These are phyloP conservation scores for Meira miltonrushii DNA, from an alignment of 1,284 basidiomycete species.

Conservation along the genomic window DNA sequence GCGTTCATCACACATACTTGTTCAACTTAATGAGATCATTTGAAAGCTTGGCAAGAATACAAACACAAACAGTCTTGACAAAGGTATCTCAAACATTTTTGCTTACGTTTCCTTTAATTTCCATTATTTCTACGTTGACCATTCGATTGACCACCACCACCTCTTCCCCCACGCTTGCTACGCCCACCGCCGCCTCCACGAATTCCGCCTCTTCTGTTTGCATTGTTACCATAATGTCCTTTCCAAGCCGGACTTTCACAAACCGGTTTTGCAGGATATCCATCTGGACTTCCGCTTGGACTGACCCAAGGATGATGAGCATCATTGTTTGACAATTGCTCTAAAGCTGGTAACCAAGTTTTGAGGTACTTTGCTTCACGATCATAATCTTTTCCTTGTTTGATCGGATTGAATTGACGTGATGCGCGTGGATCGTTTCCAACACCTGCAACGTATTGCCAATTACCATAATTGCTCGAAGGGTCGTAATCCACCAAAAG, in stretches of 20 bases:
- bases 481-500: constrained; percentile 39
- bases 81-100: too few species aligned
- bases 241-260: constrained; percentile 38
- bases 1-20: too few species aligned
- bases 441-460: constrained; percentile 46
- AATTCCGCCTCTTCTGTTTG: constrained; percentile 13
- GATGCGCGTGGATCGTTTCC: constrained; percentile 41
- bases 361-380: constrained; percentile 25
- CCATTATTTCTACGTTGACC: constrained; percentile 55
- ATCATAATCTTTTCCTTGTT: constrained; percentile 44
- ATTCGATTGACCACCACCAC: constrained; percentile 49
- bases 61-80: too few species aligned
- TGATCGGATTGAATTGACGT: constrained; percentile 46
- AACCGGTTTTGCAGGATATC: constrained; percentile 31
- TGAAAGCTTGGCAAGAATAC: too few species aligned
- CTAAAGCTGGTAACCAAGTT: constrained; percentile 30
- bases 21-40: too few species aligned
- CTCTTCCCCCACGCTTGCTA: constrained; percentile 34
- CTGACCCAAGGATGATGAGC: constrained; percentile 39
- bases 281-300: constrained; percentile 6
- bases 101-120: constrained; percentile 13
- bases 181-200: constrained; percentile 14
- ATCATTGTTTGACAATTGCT: constrained; percentile 9
- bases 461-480: constrained; percentile 14
- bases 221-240: constrained; percentile 26